These are phyloP conservation scores for Lagenaria siceraria DNA, from an alignment of 306 rosid genomes.

Conservation along the genomic window DNA sequence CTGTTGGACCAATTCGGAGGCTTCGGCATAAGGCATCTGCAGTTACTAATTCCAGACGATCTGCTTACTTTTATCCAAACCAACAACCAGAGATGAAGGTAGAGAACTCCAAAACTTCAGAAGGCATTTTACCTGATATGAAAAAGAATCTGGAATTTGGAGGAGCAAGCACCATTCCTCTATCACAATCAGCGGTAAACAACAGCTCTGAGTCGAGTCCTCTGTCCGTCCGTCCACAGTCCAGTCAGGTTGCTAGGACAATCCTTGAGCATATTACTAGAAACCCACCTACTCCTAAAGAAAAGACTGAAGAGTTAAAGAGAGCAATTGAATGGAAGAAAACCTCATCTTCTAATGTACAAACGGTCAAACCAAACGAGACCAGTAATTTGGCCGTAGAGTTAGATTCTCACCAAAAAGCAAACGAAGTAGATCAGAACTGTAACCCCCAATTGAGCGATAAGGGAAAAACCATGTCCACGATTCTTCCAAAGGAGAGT, in stretches of 20 bases:
- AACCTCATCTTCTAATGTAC: constrained; percentile 28
- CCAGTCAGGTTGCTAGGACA: constrained; percentile 66
- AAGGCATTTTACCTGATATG: constrained; percentile 26
- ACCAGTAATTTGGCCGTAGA: constrained; percentile 20
- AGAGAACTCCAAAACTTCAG: constrained; percentile 22
- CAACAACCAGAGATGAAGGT: constrained; percentile 14
- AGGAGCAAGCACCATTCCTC: constrained; percentile 19
- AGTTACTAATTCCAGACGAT: constrained; percentile 32
- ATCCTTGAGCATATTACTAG: constrained; percentile 78
- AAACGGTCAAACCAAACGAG: constrained; percentile 27
- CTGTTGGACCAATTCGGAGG: constrained; percentile 68
- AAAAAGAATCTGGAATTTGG: constrained; percentile 29
- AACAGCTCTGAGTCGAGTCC: constrained; percentile 22
- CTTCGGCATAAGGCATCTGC: constrained; percentile 30
- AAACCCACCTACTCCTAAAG: constrained; percentile 60
- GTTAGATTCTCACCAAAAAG: constrained; percentile 15
- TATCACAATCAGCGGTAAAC: constrained; percentile 13
- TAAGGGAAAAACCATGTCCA: constrained; percentile 14
- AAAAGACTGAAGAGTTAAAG: constrained; percentile 65
- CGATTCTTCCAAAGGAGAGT: background rate
- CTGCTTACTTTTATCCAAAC: constrained; percentile 22
- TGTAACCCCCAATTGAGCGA: constrained; percentile 19
- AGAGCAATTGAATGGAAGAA: constrained; percentile 51
- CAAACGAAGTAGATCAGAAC: constrained; percentile 21
- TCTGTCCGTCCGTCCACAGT: constrained; percentile 45